A percentile compares a stretch with the other conserved stretches of the same genome.
Conservation (phyloP, 2,329 filamentous ascomycete genomes). For the Xylaria sp. region DNA sequence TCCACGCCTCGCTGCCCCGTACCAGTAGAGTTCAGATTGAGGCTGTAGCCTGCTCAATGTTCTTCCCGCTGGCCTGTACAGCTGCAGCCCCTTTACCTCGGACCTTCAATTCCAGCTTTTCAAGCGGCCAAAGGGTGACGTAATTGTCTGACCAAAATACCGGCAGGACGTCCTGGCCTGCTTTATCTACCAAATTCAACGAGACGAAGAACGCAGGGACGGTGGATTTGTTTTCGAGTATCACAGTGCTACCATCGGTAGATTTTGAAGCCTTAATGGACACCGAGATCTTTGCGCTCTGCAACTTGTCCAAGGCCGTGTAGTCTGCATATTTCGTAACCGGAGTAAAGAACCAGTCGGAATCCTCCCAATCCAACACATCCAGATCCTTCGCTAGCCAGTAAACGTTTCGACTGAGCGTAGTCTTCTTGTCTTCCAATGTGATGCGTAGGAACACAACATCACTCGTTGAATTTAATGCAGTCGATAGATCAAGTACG, state of each 20-base stretch:
- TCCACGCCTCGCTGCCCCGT: neutral
- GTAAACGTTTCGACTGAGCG: slow-evolving; percentile 68
- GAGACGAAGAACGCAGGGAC: slow-evolving; percentile 68
- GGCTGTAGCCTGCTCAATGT: slow-evolving; percentile 34
- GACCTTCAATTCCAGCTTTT: slow-evolving; percentile 57
- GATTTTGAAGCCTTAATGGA: slow-evolving; percentile 29
- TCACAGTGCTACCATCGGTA: slow-evolving; percentile 45
- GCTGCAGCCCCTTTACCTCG: slow-evolving; percentile 39
- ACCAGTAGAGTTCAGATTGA: neutral
- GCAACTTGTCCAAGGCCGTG: slow-evolving; percentile 55
- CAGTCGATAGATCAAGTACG: slow-evolving; percentile 47
- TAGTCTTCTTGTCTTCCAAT: slow-evolving; percentile 50
- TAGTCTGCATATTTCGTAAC: slow-evolving; percentile 62
- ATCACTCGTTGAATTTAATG: slow-evolving; percentile 50
- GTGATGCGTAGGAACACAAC: slow-evolving; percentile 62
- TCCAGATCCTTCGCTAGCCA: slow-evolving; percentile 63
- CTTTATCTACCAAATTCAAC: slow-evolving; percentile 58
- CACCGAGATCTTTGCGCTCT: slow-evolving; percentile 51
- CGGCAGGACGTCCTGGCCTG: slow-evolving; percentile 58
- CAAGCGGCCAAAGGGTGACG: slow-evolving; percentile 67
- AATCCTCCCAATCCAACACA: slow-evolving; percentile 63
- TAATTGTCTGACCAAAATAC: slow-evolving; percentile 72
- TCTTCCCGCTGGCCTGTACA: slow-evolving; percentile 46
- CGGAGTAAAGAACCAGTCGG: slow-evolving; percentile 69
- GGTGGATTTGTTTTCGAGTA: slow-evolving; percentile 61